A percentile compares a stretch with the other conserved stretches of the same genome.
Evolutionary conservation across 139 green algal genomes (phyloP).

Genomic region (Eudorina sp.): DNA sequence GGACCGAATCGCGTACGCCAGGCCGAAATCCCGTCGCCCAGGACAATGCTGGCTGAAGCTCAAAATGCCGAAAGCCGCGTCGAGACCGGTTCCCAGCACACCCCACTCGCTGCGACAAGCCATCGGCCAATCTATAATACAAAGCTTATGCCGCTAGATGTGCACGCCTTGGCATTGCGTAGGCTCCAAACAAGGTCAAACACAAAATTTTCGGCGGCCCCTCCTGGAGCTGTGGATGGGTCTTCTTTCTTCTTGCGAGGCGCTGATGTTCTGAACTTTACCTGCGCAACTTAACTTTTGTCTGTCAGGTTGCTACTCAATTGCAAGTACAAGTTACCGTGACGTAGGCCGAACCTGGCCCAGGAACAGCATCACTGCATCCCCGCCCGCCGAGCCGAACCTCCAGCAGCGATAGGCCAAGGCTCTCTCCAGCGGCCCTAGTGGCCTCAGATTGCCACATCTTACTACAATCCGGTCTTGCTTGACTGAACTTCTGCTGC

Average conservation of each 20-base stretch:
- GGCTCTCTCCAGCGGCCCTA: background rate
- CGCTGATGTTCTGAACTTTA: background rate
- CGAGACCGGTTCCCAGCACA: background rate
- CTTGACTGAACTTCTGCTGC: background rate
- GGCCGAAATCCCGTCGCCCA: too few relatives aligned
- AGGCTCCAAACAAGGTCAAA: conserved; percentile 23
- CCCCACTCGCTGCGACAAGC: too few relatives aligned
- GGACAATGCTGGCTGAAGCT: too few relatives aligned
- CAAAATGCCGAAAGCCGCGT: conserved; percentile 7
- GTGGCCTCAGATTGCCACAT: background rate
- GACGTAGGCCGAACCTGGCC: background rate
- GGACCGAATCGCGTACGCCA: background rate
- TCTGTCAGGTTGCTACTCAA: too few relatives aligned
- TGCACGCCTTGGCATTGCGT: too few relatives aligned
- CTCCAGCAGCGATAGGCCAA: background rate
- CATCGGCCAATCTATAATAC: too few relatives aligned
- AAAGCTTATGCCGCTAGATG: too few relatives aligned
- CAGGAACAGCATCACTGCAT: conserved; percentile 20
- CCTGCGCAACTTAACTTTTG: conserved; percentile 11
- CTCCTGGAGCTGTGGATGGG: background rate
- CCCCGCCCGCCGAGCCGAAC: conserved; percentile 12
- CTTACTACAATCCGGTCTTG: background rate
- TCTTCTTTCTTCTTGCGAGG: background rate
- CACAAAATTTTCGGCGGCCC: conserved; percentile 17
- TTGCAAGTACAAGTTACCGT: too few relatives aligned